Evolutionary conservation across 2,329 filamentous ascomycete species (phyloP), one percentile per base, ranked within the genome.

Genomic region (Aspergillus arachidicola): DNA sequence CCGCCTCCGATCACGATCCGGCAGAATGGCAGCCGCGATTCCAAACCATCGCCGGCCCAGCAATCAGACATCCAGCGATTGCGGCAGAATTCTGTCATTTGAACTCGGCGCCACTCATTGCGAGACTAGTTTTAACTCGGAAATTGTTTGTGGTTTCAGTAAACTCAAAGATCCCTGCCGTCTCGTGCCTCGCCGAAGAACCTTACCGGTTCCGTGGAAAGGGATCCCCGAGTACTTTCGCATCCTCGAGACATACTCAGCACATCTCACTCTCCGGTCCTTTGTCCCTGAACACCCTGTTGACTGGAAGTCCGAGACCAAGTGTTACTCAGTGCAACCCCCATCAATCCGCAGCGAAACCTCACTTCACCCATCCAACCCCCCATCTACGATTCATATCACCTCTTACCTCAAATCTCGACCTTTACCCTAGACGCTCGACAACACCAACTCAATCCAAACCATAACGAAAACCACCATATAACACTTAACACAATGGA

Each of bases 1-100:
- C 73, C 72, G 73, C 73, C 72, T 67, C 68, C 62, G 45, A 64
- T 67, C 70, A 69, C 64, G 51, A 65, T 36, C 56, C 62, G 72
- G 72, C 73, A 74, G 72, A 75, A 75, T 64, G 43, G 55, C 53
- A 43, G 50, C 61, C 50, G 59, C 46, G 41, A 61, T 60, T 54
- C 54, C 51, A 56, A 57, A 36, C 30, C 48, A 41, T 48, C 58
- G 38, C 51, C 38, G 10, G 21, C 26, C 26, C 19, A 46, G 36
- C 34, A n/a, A 50, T 45, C 38, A 56, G 26, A n/a, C 16, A 32
- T 23, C 57, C 57, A 32, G 57, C 56, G 7, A 48, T 48, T 58
- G 43, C 41, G 38, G 41, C 41, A 30, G 56, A 38, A 51, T 54
- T 11, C 14, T 12, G 26, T 30, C 48, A 30, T 51, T 59, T 30